These are phyloP conservation scores for Neurospora tetrasperma DNA, from an alignment of 495 filamentous ascomycete genomes.

Conservation along the genomic window DNA sequence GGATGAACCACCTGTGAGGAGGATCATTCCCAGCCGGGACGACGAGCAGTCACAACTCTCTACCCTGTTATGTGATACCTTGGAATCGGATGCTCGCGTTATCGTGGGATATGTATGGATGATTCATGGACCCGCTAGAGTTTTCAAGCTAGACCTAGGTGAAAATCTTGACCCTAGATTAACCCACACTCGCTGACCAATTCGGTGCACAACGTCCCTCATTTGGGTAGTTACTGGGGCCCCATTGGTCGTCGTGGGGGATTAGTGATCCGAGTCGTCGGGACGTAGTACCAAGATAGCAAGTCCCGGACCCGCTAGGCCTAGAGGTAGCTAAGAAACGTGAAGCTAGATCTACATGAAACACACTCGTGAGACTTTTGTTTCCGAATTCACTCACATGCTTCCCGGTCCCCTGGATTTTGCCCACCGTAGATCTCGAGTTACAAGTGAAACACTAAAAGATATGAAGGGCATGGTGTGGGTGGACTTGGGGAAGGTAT, in stretches of 20 bases:
- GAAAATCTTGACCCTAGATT: not conserved
- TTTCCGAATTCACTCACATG: not conserved
- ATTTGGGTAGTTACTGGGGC: not conserved
- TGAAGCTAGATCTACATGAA: not conserved
- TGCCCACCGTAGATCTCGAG: not conserved
- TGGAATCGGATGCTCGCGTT: not conserved
- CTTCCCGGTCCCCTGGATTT: not conserved
- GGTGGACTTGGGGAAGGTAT: not conserved
- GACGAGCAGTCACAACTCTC: not conserved
- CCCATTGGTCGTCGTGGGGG: not conserved
- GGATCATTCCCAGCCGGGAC: not conserved
- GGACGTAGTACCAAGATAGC: not conserved
- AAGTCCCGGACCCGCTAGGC: not conserved
- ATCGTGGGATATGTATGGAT: not conserved
- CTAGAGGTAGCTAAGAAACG: not conserved
- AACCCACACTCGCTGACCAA: not conserved
- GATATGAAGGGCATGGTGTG: not conserved
- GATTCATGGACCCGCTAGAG: not conserved
- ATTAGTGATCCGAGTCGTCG: not conserved
- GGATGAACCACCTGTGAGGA: not conserved
- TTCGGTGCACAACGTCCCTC: not conserved
- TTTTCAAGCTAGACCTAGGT: no score
- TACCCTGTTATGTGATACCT: not conserved
- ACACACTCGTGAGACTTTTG: not conserved
- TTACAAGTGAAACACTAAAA: not conserved